Evolutionary conservation across 108 stramenopile genomes (phyloP), one percentile per base, ranked within the genome.

Genomic region (Ochromonas danica): DNA sequence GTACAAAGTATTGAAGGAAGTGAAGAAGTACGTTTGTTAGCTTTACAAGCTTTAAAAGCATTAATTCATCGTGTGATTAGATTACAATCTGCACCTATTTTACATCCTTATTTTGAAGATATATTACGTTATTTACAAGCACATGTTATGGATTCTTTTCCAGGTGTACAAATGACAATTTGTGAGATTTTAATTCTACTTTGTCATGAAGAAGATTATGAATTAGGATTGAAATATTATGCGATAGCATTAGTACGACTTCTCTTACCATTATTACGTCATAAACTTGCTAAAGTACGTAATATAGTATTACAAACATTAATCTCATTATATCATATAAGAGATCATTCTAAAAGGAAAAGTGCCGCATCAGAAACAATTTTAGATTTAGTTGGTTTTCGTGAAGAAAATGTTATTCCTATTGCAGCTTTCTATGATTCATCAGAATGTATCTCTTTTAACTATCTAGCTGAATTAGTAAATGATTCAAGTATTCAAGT

Each of bases 361-460:
- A 91, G 91, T 10, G 89, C 93, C 0, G 93, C 91, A 1, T 88
- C 91, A 14, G 82, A 87, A 0, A 91, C 90, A 14, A 93, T 93
- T 41, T 65, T 61, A 1, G 93, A 93, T 77, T 82, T 92, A 1
- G 88, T 91, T 31, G 93, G 93, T 3, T 92, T 88, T 79, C 81
- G 85, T 33, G 90, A 88, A 63, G 90, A 91, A 33, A 93, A 93
- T 78, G 90, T 92, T 33, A 84, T 93, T 1, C 90, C 90, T 0
- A 83, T 92, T n/a, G 90, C 91, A 1, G 82, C 89, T 51, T 93
- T 92, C 40, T 93, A 91, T 77, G 83, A 87, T 40, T n/a, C n/a
- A n/a, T n/a, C n/a, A n/a, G n/a, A n/a, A n/a, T n/a, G n/a, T n/a
- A 88, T 61, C 71, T 79, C 27, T 63, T 85, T 77, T 57, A 92